phyloP scores from a whole-genome alignment of 2,329 filamentous ascomycete genomes.

The Hymenoscyphus linearis region DNA sequence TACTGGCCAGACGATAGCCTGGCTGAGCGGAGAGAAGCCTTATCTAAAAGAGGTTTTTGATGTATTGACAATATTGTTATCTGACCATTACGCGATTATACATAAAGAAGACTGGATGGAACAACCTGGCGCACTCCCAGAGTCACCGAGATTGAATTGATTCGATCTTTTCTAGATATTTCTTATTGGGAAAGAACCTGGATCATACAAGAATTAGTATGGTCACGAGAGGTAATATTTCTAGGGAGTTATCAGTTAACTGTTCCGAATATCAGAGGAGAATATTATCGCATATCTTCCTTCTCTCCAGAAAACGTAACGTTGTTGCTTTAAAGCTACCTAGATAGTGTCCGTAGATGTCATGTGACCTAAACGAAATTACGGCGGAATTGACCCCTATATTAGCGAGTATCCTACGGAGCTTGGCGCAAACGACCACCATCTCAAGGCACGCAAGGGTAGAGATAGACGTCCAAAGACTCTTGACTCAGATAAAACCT shows the following conservation, averaged over 20 bases:
- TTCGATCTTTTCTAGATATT: background rate
- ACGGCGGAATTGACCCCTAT: too few relatives aligned
- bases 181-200: slow-evolving; percentile 1
- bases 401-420: too few relatives aligned
- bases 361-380: too few relatives aligned
- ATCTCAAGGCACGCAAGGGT: too few relatives aligned
- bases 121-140: background rate
- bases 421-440: background rate
- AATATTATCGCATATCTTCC: too few relatives aligned
- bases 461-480: background rate
- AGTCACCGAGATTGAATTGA: background rate
- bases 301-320: too few relatives aligned
- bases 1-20: background rate
- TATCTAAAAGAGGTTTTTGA: background rate
- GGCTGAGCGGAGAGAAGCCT: background rate
- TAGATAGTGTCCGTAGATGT: too few relatives aligned
- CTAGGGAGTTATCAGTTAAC: background rate
- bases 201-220: background rate
- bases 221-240: background rate
- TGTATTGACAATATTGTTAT: background rate
- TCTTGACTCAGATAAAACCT: background rate
- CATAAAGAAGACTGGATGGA: background rate
- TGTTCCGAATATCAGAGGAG: too few relatives aligned
- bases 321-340: too few relatives aligned
- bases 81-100: background rate